phyloP scores from a whole-genome alignment of 345 rosid genomes.

The Gossypium mustelinum region DNA sequence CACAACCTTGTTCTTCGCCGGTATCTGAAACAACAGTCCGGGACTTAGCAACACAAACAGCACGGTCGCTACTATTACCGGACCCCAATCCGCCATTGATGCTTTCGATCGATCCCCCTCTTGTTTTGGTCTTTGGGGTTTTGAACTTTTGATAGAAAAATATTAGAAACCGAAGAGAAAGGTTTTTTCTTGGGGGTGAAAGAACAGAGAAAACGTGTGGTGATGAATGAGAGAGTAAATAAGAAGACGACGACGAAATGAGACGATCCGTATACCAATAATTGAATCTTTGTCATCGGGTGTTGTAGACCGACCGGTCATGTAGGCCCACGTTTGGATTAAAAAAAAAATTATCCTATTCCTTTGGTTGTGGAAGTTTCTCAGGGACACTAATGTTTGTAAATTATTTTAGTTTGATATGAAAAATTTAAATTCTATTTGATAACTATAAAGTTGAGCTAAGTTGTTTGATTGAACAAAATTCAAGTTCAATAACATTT shows the following conservation, averaged over 20 bases:
- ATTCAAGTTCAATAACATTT: no score
- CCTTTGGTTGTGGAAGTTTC: no score
- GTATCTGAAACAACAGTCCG: slow-evolving; percentile 70
- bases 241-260: neutral
- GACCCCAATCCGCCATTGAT: slow-evolving; percentile 74
- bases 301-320: no score
- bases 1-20: slow-evolving; percentile 43
- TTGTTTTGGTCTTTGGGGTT: neutral
- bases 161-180: neutral
- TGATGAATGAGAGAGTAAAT: neutral
- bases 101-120: neutral
- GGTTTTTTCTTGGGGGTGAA: neutral
- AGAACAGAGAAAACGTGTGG: neutral
- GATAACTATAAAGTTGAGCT: no score
- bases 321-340: no score
- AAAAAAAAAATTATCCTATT: no score
- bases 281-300: no score
- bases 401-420: no score
- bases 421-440: no score
- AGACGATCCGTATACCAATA: no score
- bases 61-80: slow-evolving; percentile 55
- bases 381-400: no score
- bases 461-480: no score
- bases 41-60: slow-evolving; percentile 64
- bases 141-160: neutral